Percentiles rank a stretch among this genome's conserved stretches.
Evolutionary conservation across 306 rosid species (phyloP).

Genomic region (Casuarina cunninghamiana): DNA sequence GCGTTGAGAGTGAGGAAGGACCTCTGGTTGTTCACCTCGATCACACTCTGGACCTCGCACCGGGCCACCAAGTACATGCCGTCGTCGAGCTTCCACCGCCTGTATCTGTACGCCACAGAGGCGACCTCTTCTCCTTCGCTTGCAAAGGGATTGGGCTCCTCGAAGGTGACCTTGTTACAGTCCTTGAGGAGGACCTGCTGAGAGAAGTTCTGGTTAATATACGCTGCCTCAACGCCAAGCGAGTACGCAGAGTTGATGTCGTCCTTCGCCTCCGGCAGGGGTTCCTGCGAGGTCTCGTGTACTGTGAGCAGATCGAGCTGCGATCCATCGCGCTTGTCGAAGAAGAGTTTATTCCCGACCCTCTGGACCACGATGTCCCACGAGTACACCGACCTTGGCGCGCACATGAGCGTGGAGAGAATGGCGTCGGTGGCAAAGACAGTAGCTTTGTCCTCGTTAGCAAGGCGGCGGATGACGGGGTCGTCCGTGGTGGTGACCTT

Average conservation of each 20-base stretch:
- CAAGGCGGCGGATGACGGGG: conserved; percentile 85
- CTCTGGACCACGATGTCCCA: conserved; percentile 94
- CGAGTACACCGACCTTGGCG: conserved; percentile 85
- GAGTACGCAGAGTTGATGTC: conserved; percentile 89
- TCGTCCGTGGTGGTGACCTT: conserved; percentile 91
- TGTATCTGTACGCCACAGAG: conserved; percentile 78
- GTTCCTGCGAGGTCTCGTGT: conserved; percentile 96
- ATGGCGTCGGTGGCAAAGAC: conserved; percentile 84
- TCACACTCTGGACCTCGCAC: conserved; percentile 94
- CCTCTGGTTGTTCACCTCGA: conserved; percentile 78
- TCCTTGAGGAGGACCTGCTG: conserved; percentile 82
- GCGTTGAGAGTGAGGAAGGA: conserved; percentile 93
- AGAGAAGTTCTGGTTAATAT: conserved; percentile 86
- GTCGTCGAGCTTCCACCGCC: conserved; percentile 90
- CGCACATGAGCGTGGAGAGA: conserved; percentile 87
- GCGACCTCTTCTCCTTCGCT: conserved; percentile 96
- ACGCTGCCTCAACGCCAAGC: conserved; percentile 82
- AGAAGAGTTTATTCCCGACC: conserved; percentile 88
- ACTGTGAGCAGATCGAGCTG: conserved; percentile 90
- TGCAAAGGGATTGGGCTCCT: conserved; percentile 90
- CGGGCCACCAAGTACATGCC: conserved; percentile 83
- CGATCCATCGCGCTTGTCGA: conserved; percentile 88
- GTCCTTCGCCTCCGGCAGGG: conserved; percentile 86
- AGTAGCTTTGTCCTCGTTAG: conserved; percentile 82
- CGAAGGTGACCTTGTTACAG: conserved; percentile 74